These are phyloP conservation scores for Backusella liffmaniae DNA, from an alignment of 192 early-diverging fungal species.

Conservation along the genomic window DNA sequence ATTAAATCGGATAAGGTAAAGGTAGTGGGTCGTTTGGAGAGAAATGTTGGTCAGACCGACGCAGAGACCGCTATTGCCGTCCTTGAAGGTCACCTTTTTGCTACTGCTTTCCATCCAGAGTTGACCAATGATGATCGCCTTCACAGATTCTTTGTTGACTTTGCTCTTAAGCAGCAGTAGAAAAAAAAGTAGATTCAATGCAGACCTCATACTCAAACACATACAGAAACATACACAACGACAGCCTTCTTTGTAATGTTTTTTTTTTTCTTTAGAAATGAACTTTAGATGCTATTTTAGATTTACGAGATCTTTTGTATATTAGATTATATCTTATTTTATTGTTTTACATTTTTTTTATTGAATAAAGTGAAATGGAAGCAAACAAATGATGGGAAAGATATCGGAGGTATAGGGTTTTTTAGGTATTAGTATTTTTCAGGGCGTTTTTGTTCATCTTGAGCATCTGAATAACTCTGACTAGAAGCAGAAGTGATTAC, in stretches of 20 bases:
- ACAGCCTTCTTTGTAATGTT: neutral
- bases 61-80: slow-evolving; percentile 84
- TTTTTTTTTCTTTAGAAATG: slow-evolving; percentile 7
- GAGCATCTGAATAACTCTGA: slow-evolving; percentile 20
- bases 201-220: neutral
- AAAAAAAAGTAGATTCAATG: neutral
- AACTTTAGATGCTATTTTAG: neutral
- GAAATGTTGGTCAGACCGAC: slow-evolving; percentile 51
- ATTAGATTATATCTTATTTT: slow-evolving; percentile 10
- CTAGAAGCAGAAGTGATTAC: slow-evolving; percentile 16
- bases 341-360: slow-evolving; percentile 6
- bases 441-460: slow-evolving; percentile 3
- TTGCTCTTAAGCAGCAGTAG: slow-evolving; percentile 40
- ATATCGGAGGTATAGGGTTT: neutral
- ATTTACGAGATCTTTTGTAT: neutral
- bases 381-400: neutral
- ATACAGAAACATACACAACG: neutral
- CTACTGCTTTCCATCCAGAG: slow-evolving; percentile 96
- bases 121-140: slow-evolving; percentile 86
- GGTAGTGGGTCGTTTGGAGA: slow-evolving; percentile 68
- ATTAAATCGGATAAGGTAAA: slow-evolving; percentile 67
- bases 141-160: slow-evolving; percentile 80
- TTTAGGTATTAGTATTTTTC: neutral
- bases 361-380: neutral
- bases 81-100: slow-evolving; percentile 80